Percentiles rank a stretch among this genome's conserved stretches.
phyloP scores from a whole-genome alignment of 2,329 filamentous ascomycete species.

The Phialophora macrospora region DNA sequence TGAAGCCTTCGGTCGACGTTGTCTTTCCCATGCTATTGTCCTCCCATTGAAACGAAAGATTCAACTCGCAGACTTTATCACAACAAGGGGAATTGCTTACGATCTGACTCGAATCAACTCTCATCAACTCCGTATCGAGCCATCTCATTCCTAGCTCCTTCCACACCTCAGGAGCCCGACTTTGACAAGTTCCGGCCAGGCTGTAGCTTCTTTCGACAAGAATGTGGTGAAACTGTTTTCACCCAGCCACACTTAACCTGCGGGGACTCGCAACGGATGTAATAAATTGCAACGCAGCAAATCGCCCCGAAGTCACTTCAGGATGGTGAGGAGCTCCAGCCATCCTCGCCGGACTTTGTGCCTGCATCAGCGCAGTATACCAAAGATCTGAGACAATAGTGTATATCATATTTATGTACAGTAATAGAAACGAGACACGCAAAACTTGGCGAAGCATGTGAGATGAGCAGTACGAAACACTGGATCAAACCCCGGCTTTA shows the following conservation, averaged over 20 bases:
- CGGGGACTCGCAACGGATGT: not conserved
- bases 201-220: not conserved
- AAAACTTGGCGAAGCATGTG: not conserved
- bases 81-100: not conserved
- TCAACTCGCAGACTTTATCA: not conserved
- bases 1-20: conserved; percentile 23
- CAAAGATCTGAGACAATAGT: not conserved
- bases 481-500: conserved; percentile 50
- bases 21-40: conserved; percentile 31
- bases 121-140: not conserved
- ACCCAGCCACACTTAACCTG: not conserved
- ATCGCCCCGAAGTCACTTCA: not conserved
- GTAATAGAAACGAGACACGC: not conserved
- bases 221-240: not conserved
- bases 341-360: not conserved
- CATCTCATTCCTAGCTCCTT: not conserved
- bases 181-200: no score
- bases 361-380: no score
- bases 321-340: not conserved
- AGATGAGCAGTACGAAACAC: conserved; percentile 25
- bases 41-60: conserved; percentile 14
- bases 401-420: not conserved
- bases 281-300: not conserved
- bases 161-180: no score
- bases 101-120: not conserved